phyloP scores from a whole-genome alignment of 345 rosid genomes.

The Corchorus capsularis region DNA sequence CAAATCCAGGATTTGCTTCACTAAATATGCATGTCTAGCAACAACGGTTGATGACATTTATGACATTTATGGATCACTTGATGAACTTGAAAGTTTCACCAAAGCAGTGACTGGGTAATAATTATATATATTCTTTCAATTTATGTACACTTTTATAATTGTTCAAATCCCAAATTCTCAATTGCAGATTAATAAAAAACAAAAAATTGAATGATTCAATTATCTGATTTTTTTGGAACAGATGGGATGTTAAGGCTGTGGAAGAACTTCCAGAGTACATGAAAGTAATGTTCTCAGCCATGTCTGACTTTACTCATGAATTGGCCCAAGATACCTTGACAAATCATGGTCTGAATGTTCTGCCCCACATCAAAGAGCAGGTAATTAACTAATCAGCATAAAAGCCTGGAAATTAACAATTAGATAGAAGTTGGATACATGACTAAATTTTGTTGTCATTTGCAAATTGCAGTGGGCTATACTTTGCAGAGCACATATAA shows the following conservation, averaged over 20 bases:
- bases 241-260: background rate
- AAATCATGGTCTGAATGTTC: background rate
- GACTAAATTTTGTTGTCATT: background rate
- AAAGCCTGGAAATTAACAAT: background rate
- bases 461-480: slow-evolving; percentile 3
- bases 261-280: slow-evolving; percentile 10
- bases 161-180: too few species aligned
- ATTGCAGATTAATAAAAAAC: too few species aligned
- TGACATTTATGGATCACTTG: slow-evolving; percentile 42
- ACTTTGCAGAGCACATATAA: slow-evolving; percentile 3
- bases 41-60: slow-evolving; percentile 46
- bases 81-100: slow-evolving; percentile 46
- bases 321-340: slow-evolving; percentile 3
- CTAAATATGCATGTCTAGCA: slow-evolving; percentile 35
- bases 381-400: background rate
- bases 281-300: slow-evolving; percentile 14
- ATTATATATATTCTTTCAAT: background rate
- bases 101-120: slow-evolving; percentile 39
- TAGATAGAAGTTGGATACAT: too few species aligned
- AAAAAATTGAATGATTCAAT: background rate
- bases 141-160: background rate
- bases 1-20: slow-evolving; percentile 32
- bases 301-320: slow-evolving; percentile 8
- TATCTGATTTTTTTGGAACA: background rate
- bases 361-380: slow-evolving; percentile 15